Base-by-base conservation (phyloP, 768 basidiomycete species). In the Agrocybe pediades region DNA sequence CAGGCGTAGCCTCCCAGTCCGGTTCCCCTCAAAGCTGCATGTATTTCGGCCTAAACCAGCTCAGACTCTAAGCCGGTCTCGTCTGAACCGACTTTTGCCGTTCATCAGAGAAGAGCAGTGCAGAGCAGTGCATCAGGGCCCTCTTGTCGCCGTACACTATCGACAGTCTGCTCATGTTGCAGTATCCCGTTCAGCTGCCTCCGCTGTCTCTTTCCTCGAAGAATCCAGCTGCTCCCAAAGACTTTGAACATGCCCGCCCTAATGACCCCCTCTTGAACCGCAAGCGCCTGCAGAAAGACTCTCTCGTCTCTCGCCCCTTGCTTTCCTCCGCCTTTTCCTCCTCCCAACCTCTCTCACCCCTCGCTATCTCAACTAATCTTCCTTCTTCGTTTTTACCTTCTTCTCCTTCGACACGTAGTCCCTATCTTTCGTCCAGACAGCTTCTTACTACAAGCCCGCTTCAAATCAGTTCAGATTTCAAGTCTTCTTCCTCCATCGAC, bases 1-100 rank as follows among this genome's bases (percentile, higher is more conserved):
- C 59, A 64, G 62, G 63, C 62, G 61, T 59, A 59, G 58, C 57
- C 56, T 54, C 62, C 56, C 52, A 50, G 40, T 41, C 39, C 49
- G 25, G 25, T 29, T 27, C 26, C 53, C 56, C 70, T 42, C 41
- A 33, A 36, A 50, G 20, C 49, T 79, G 76, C 67, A 78, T 78
- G 75, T 65, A 68, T 74, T 65, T 60, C 66, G 66, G 65, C 69
- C 66, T 65, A 62, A 60, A 60, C 65, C 65, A 67, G 64, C 72
- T 75, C 80, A 80, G 79, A 78, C 76, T 74, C 67, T 63, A 72
- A 79, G 79, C 78, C 68, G 80, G 82, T 79, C 83, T 79, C 73
- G 81, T 81, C 82, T 82, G 81, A 78, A 64, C 57, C 68, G 68
- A 63, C 67, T 46, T 29, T 55, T 39, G 23, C 25, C 29, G 24